phyloP scores from a whole-genome alignment of 1,284 basidiomycete species.

The Rhodofomes roseus region DNA sequence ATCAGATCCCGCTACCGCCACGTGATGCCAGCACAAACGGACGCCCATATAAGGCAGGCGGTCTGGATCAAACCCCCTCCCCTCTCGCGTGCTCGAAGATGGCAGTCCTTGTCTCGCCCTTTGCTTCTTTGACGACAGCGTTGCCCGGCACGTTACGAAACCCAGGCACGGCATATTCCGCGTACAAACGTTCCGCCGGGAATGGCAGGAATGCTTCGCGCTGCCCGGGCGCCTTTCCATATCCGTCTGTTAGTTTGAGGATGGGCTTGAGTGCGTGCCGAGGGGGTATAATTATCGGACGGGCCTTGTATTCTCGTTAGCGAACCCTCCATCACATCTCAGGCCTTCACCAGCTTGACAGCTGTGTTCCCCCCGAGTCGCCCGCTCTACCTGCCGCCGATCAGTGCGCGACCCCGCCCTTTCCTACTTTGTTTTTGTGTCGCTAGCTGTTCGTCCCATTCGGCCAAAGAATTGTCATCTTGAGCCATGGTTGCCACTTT shows the following conservation, averaged over 20 bases:
- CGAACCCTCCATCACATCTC: not conserved
- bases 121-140: not conserved
- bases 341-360: not conserved
- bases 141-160: not conserved
- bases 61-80: not conserved
- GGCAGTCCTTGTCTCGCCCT: not conserved
- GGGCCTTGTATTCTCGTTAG: not conserved
- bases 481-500: constrained; percentile 15
- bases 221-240: not conserved
- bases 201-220: not conserved
- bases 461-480: not conserved
- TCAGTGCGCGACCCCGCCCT: not conserved
- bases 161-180: not conserved
- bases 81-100: not conserved
- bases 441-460: not conserved
- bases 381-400: not conserved
- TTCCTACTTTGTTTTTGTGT: not conserved
- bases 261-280: not conserved
- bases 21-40: not conserved
- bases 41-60: not conserved
- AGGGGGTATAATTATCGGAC: not conserved
- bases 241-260: not conserved
- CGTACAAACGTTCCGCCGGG: not conserved
- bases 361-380: not conserved
- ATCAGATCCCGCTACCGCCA: not conserved